Evolutionary conservation across 2,329 filamentous ascomycete species (phyloP).

Genomic region (Aaosphaeria arxii): DNA sequence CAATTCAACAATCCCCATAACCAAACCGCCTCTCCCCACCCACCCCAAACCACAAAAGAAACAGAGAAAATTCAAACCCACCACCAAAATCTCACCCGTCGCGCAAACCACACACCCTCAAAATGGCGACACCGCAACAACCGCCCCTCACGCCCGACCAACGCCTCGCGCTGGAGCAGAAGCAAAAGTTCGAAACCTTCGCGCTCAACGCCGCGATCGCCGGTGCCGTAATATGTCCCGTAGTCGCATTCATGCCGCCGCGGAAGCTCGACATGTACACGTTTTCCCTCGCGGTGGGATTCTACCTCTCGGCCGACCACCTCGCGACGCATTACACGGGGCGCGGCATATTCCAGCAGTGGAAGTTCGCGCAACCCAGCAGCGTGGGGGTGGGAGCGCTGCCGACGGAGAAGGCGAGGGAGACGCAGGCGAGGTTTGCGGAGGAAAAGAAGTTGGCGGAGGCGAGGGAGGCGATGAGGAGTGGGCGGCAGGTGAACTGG

Average conservation of each 20-base stretch:
- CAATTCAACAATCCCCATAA: too few relatives aligned
- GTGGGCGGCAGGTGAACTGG: slow-evolving; percentile 34
- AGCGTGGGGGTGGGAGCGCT: slow-evolving; percentile 9
- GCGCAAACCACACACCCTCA: not conserved
- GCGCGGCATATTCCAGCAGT: slow-evolving; percentile 33
- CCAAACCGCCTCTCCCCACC: too few relatives aligned
- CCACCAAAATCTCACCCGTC: too few relatives aligned
- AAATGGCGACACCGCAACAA: not conserved
- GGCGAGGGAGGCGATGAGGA: slow-evolving; percentile 1
- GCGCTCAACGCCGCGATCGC: slow-evolving; percentile 48
- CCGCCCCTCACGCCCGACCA: slow-evolving; percentile 24
- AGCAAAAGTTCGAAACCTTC: slow-evolving; percentile 24
- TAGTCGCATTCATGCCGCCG: slow-evolving; percentile 56
- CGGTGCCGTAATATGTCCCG: slow-evolving; percentile 52
- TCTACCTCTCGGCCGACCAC: slow-evolving; percentile 50
- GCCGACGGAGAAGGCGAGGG: slow-evolving; percentile 37
- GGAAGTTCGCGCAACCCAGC: not conserved
- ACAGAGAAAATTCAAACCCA: too few relatives aligned
- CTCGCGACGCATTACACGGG: slow-evolving; percentile 42
- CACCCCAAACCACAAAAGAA: too few relatives aligned
- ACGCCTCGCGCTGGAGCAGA: slow-evolving; percentile 30
- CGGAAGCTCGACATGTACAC: slow-evolving; percentile 63
- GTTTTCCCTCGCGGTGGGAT: slow-evolving; percentile 49
- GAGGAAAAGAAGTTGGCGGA: slow-evolving; percentile 32
- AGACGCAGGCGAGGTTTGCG: slow-evolving; percentile 33